Conservation (phyloP, 2,329 filamentous ascomycete species). For the Colletotrichum melonis region DNA sequence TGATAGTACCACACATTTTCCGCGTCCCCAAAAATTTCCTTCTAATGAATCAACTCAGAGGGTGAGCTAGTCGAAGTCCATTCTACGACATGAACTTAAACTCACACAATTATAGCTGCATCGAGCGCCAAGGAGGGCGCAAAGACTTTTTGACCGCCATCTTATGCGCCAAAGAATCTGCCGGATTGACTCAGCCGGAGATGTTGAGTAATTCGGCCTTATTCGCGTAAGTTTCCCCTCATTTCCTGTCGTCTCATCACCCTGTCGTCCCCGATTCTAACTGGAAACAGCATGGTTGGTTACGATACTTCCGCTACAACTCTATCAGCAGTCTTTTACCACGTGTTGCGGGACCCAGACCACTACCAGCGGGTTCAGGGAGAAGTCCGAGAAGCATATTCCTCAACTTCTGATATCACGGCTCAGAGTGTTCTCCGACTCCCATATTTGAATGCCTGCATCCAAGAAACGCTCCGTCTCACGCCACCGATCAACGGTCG, state of each 20-base stretch:
- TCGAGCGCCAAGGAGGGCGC: constrained; percentile 9
- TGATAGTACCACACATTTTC: constrained; percentile 15
- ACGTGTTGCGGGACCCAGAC: not conserved
- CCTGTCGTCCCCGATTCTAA: not conserved
- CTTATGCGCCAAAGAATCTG: constrained; percentile 11
- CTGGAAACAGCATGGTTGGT: constrained; percentile 13
- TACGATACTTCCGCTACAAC: constrained; percentile 11
- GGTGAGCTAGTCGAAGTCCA: not conserved
- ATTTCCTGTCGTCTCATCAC: not conserved
- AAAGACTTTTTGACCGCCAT: constrained; percentile 25
- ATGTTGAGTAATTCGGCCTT: constrained; percentile 9
- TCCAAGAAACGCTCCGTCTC: constrained; percentile 66
- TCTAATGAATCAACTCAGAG: constrained; percentile 20
- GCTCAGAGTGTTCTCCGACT: constrained; percentile 2
- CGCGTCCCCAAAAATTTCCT: constrained; percentile 24
- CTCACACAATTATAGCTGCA: not conserved
- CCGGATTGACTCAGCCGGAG: constrained; percentile 12
- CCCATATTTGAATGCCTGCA: constrained; percentile 52
- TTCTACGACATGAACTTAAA: not conserved
- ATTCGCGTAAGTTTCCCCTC: not conserved
- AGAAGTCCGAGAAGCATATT: not conserved
- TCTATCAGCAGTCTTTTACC: constrained; percentile 25
- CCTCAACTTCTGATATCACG: not conserved
- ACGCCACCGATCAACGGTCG: constrained; percentile 56
- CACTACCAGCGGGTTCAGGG: constrained; percentile 5